Base-by-base conservation (phyloP, 306 rosid genomes). In the Dalbergia cochinchinensis region DNA sequence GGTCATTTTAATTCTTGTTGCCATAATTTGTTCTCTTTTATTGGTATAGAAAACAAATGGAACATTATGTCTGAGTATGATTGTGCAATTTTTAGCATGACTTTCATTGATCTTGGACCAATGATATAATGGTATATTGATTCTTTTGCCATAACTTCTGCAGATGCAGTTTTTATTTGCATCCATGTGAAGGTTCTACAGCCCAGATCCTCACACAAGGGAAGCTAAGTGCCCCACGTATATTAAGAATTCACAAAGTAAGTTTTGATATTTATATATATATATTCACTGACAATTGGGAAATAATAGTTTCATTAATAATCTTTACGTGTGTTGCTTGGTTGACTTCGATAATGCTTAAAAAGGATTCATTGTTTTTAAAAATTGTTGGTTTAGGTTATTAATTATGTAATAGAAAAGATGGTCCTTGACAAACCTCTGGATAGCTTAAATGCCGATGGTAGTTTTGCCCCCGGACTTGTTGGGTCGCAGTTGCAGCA, bases 111-210 rank as follows among this genome's bases (percentile, higher is more conserved):
- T 67, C 79, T 20, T 44, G 10, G 14, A n/a, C 50, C 70, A 20
- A 45, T 48, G 19, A 63, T 53, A 55, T 65, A 16, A 39, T 51
- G 15, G 70, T 78, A 75, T 62, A 76, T 54, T 22, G 54, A 35
- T 70, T 51, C 31, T 79, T 77, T 31, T 78, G 60, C 74, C 41
- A 73, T 74, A 50, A 51, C 47, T 20, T 69, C 74, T 67, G 73
- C 94, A 95, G 99, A 78, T 95, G 98, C 87, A 95, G 99, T 83
- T 95, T 95, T 88, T 95, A 88, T 86, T 91, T 95, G 83, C 99
- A 93, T 73, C 91, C 99, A 69, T 93, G 90, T 50, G 99, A 95
- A 89, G 99, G 97, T 78, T 91, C 99, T 68, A 72, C 93, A 33
- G 82, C 87, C 73, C 99, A 91, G 90, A 90, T 91, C 83, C 89